phyloP scores from a whole-genome alignment of 768 basidiomycete genomes.

The Leccinum disarticulatum region DNA sequence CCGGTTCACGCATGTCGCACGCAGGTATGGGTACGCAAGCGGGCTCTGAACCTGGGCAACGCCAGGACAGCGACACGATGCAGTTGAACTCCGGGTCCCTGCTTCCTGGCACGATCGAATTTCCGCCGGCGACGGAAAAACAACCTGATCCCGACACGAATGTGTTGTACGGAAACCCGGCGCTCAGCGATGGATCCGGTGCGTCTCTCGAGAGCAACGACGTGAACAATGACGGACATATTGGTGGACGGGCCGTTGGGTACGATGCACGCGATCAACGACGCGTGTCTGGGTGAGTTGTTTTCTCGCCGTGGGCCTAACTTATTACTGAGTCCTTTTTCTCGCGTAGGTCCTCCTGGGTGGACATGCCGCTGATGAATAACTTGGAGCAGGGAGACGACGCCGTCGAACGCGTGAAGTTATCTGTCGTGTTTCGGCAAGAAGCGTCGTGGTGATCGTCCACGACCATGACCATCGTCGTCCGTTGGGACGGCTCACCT shows the following conservation, averaged over 20 bases:
- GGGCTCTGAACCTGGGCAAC: slow-evolving; percentile 15
- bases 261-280: slow-evolving; percentile 71
- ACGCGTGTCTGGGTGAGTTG: slow-evolving; percentile 62
- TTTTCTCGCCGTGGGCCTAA: neutral
- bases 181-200: slow-evolving; percentile 16
- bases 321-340: neutral
- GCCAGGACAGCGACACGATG: slow-evolving; percentile 31
- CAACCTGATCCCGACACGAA: slow-evolving; percentile 38
- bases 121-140: neutral
- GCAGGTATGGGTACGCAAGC: slow-evolving; percentile 14
- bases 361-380: slow-evolving; percentile 26
- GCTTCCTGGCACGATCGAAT: neutral
- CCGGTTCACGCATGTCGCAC: slow-evolving; percentile 26
- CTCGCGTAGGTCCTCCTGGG: slow-evolving; percentile 32
- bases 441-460: slow-evolving; percentile 60
- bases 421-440: slow-evolving; percentile 76
- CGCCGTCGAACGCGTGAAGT: slow-evolving; percentile 84
- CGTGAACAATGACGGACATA: slow-evolving; percentile 24
- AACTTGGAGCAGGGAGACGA: slow-evolving; percentile 56
- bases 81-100: slow-evolving; percentile 23
- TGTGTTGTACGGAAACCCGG: slow-evolving; percentile 36
- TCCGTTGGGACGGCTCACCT: neutral
- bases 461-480: neutral
- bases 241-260: slow-evolving; percentile 57
- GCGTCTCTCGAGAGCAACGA: slow-evolving; percentile 8